Percentiles rank a stretch among this genome's conserved stretches.
Conservation (phyloP, 805 yeast genomes). For the Yarrowia sp. region DNA sequence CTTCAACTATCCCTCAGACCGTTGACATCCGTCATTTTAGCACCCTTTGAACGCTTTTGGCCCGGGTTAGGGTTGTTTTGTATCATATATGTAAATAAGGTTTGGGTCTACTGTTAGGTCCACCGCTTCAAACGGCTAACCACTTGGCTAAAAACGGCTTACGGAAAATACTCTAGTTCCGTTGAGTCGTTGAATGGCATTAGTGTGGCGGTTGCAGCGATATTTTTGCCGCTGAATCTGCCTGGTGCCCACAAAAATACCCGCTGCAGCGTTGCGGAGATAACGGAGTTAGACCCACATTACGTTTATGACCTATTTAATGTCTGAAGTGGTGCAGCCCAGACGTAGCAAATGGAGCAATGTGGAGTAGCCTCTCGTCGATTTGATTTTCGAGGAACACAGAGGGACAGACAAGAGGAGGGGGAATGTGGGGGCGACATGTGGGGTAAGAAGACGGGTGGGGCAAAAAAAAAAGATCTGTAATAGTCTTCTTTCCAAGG, state of each 20-base stretch:
- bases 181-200: background rate
- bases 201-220: no score
- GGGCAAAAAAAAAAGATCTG: no score
- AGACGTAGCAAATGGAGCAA: slow-evolving; percentile 22
- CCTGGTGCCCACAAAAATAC: no score
- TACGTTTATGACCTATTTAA: slow-evolving; percentile 3
- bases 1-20: background rate
- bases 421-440: no score
- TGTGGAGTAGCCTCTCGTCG: slow-evolving; percentile 22
- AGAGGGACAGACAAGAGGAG: no score
- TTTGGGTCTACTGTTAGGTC: background rate
- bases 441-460: no score
- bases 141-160: background rate
- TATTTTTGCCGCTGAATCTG: no score
- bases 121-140: background rate
- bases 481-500: no score
- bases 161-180: background rate
- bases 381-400: background rate
- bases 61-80: background rate
- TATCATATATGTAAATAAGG: background rate
- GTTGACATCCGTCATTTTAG: background rate
- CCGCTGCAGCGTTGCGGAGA: background rate
- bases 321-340: slow-evolving; percentile 17
- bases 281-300: slow-evolving; percentile 5
- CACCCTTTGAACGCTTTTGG: slow-evolving; percentile 15